Evolutionary conservation across 164 flowering plant genomes (phyloP).

Genomic region (Vitis labrusca): DNA sequence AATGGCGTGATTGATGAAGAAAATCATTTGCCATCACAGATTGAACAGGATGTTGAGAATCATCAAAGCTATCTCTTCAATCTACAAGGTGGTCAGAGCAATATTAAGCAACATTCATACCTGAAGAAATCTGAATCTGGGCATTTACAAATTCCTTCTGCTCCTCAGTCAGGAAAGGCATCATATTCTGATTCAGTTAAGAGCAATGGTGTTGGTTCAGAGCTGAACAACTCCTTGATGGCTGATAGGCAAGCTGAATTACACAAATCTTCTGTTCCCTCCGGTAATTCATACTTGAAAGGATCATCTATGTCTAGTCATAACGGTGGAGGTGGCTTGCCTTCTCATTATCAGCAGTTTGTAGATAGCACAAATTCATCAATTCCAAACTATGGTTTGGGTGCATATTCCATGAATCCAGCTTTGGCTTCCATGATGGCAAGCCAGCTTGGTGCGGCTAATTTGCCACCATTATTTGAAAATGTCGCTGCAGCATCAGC

Average conservation of each 20-base stretch:
- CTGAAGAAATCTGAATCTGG: constrained; percentile 45
- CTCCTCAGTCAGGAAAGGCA: constrained; percentile 26
- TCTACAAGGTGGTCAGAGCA: constrained; percentile 43
- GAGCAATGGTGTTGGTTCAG: constrained; percentile 31
- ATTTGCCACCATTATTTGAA: constrained; percentile 61
- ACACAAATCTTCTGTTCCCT: constrained; percentile 30
- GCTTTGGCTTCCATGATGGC: constrained; percentile 47
- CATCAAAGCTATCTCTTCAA: constrained; percentile 41
- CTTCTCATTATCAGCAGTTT: constrained; percentile 46
- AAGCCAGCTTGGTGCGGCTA: constrained; percentile 48
- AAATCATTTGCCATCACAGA: constrained; percentile 32
- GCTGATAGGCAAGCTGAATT: constrained; percentile 36
- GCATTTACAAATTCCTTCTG: constrained; percentile 31
- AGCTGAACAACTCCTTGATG: constrained; percentile 25
- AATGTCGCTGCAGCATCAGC: constrained; percentile 62
- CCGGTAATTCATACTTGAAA: constrained; percentile 37
- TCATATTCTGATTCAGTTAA: constrained; percentile 25
- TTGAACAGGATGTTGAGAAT: constrained; percentile 39
- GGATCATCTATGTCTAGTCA: constrained; percentile 37
- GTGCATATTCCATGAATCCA: constrained; percentile 47
- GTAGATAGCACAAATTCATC: constrained; percentile 39
- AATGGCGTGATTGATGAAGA: constrained; percentile 43
- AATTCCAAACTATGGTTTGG: constrained; percentile 41
- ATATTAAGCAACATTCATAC: constrained; percentile 35
- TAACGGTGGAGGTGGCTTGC: constrained; percentile 36